Conservation (phyloP, 192 early-diverging fungal species). For the Dissophora ornata region DNA sequence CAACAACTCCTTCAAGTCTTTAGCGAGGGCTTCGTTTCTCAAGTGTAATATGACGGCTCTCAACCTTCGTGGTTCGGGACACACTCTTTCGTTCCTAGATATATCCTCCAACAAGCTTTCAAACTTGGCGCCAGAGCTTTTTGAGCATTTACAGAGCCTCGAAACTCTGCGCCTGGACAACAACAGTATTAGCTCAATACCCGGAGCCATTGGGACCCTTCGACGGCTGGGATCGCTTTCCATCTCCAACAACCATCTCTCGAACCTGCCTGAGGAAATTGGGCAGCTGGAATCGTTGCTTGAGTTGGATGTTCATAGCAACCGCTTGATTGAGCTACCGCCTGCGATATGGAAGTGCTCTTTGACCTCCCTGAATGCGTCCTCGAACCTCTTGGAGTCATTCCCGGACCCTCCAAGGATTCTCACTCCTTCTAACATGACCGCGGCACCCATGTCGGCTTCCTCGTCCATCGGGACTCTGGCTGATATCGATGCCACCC, state of each 20-base stretch:
- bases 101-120: slow-evolving; percentile 78
- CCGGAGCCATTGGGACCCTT: slow-evolving; percentile 67
- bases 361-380: slow-evolving; percentile 78
- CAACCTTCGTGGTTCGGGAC: slow-evolving; percentile 58
- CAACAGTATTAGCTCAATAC: slow-evolving; percentile 79
- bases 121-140: slow-evolving; percentile 68
- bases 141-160: slow-evolving; percentile 66
- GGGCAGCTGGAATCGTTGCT: slow-evolving; percentile 69
- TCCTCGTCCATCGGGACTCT: not conserved
- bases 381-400: slow-evolving; percentile 81
- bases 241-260: slow-evolving; percentile 76
- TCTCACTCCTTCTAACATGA: not conserved
- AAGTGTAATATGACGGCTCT: slow-evolving; percentile 80
- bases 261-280: slow-evolving; percentile 76
- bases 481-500: too few relatives aligned
- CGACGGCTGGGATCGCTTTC: slow-evolving; percentile 65
- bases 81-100: slow-evolving; percentile 59
- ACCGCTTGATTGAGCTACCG: slow-evolving; percentile 78
- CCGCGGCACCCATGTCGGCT: slow-evolving; percentile 4
- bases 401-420: slow-evolving; percentile 77
- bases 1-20: slow-evolving; percentile 67
- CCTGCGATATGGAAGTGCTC: slow-evolving; percentile 83
- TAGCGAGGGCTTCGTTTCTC: slow-evolving; percentile 67
- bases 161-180: slow-evolving; percentile 72
- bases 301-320: slow-evolving; percentile 78